Evolutionary conservation across 176 grass and related monocot genomes (phyloP).

Genomic region (Eragrostis curvula): DNA sequence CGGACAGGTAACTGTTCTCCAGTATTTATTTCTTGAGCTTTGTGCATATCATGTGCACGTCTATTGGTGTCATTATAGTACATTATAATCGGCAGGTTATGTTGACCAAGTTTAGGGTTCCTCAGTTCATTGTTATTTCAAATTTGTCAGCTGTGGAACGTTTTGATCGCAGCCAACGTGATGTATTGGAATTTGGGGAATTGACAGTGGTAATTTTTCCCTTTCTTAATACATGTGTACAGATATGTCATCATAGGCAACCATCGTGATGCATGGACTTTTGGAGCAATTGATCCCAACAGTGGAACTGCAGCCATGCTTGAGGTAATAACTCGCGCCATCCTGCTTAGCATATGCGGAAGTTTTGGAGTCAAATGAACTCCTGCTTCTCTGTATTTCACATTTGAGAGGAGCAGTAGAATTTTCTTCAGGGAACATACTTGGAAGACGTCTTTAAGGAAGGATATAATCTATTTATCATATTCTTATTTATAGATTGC

Average conservation of each 20-base stretch:
- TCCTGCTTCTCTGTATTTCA: not conserved
- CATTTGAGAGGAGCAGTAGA: not conserved
- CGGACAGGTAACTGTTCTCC: conserved; percentile 64
- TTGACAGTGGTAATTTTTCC: not conserved
- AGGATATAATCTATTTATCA: not conserved
- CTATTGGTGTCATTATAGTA: not conserved
- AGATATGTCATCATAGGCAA: conserved; percentile 94
- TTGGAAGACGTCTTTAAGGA: not conserved
- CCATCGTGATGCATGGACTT: conserved; percentile 96
- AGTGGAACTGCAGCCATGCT: conserved; percentile 89
- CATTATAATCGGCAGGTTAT: not conserved
- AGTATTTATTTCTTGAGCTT: not conserved
- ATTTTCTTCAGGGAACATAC: not conserved
- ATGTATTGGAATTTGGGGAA: not conserved
- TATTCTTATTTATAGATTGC: conserved; percentile 53
- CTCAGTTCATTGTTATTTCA: not conserved
- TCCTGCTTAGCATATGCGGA: not conserved
- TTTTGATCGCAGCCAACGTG: not conserved
- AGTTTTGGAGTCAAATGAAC: conserved; percentile 9
- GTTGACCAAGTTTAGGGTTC: not conserved
- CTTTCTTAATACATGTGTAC: not conserved
- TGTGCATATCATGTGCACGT: not conserved
- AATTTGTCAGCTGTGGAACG: not conserved
- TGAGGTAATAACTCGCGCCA: conserved; percentile 54
- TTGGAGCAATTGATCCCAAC: conserved; percentile 84